Conservation (phyloP, 2,329 filamentous ascomycete genomes). For the Fusarium succisae region DNA sequence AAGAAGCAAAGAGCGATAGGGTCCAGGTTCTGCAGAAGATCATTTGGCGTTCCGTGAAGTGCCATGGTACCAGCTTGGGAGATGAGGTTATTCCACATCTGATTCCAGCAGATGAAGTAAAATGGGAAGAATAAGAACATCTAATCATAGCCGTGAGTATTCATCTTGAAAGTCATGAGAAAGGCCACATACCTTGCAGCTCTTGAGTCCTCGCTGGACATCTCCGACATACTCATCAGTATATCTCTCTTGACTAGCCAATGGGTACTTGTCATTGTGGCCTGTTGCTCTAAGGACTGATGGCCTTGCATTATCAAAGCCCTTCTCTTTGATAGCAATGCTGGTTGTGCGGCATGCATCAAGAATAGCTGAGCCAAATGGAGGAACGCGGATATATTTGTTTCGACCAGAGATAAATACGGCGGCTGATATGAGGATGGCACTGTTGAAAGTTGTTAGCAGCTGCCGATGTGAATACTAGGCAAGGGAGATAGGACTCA, state of each 20-base stretch:
- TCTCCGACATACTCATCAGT: constrained; percentile 6
- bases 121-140: constrained; percentile 9
- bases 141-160: background rate
- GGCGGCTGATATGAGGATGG: background rate
- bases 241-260: background rate
- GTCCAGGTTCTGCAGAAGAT: background rate
- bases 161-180: accelerated
- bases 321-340: constrained; percentile 1
- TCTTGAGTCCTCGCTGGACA: constrained; percentile 1
- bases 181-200: background rate
- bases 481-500: background rate
- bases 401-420: background rate
- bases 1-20: background rate
- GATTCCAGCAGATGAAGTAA: constrained; percentile 10
- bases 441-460: background rate
- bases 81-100: constrained; percentile 11
- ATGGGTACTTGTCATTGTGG: background rate
- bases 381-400: background rate
- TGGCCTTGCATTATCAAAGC: background rate
- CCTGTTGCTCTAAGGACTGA: background rate
- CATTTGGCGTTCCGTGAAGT: background rate
- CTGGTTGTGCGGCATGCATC: background rate
- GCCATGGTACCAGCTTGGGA: constrained; percentile 3
- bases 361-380: constrained; percentile 2
- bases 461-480: too few relatives aligned